Base-by-base conservation (phyloP, 495 filamentous ascomycete genomes). In the Neurospora sp. region DNA sequence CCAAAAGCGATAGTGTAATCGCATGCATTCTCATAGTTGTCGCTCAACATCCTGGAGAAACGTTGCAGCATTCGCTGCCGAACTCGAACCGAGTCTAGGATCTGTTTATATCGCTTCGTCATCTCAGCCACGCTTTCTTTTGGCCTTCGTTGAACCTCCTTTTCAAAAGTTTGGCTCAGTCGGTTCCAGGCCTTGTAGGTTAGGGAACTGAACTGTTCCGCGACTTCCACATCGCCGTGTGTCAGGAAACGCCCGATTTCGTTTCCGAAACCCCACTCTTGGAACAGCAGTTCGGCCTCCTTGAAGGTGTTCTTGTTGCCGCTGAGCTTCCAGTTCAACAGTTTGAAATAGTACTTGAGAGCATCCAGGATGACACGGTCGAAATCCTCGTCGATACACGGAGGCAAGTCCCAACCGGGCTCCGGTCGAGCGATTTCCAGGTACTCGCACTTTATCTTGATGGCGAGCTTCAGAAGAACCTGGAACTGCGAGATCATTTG, bases 271-370 rank as follows among this genome's bases (percentile, higher is more conserved):
- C 91, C 92, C 95, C 96, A 99, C 80, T 98, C 96, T 76, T 97
- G 94, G 78, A 97, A 95, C 40, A 99, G 83, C 74, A 99, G 93
- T 82, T 99, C 96, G 14, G 96, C 96, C 78, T 98, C 96, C 79
- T 98, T 98, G 87, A 98, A 98, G 0, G 96, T 97, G 81, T 98
- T 99, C 79, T 97, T 98, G 83, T 98, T 98, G 61, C 94, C 93
- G 78, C 93, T 94, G 66, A 99, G 84, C 79, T 98, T 98, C 92
- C 94, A 97, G 76, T 97, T 97, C 70, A 99, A 85, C 83, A 99
- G 91, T 76, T 93, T 92, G 85, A 99, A 98, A 79, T 98, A 99
- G 79, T 97, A 98, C 78, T 94, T 96, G 75, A 99, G 86, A 1
- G 95, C 95, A 79, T 98, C 94, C 69, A 99, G 81, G 8, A 98